Conservation (phyloP, 176 grass and related monocot genomes). For the Dendrocalamus sinicus region DNA sequence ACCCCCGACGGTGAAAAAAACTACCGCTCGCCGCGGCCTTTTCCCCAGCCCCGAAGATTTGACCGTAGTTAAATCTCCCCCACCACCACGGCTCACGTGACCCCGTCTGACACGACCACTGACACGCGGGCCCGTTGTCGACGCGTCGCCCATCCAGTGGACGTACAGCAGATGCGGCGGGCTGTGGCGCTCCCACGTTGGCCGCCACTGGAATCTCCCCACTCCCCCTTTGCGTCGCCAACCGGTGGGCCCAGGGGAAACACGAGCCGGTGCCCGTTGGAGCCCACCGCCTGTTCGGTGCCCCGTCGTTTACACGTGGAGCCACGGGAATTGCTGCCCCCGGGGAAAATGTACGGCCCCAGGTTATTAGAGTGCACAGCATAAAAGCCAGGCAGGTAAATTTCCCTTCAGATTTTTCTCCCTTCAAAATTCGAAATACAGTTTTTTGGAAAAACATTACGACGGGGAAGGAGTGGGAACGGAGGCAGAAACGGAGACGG, state of each 20-base stretch:
- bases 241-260: not conserved
- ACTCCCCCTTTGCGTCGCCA: not conserved
- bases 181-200: constrained; percentile 20
- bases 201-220: constrained; percentile 30
- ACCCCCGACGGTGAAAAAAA: not conserved
- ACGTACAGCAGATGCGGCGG: not conserved
- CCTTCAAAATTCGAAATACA: too few relatives aligned
- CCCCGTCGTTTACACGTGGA: constrained; percentile 30
- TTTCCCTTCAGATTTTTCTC: not conserved
- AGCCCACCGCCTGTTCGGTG: not conserved
- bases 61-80: not conserved
- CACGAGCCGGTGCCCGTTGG: not conserved
- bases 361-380: constrained; percentile 20
- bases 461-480: not conserved
- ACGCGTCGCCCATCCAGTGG: constrained; percentile 25
- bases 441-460: not conserved
- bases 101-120: not conserved
- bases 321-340: constrained; percentile 24
- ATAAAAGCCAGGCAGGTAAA: not conserved
- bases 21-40: not conserved
- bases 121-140: not conserved
- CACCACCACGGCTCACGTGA: constrained; percentile 20
- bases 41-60: constrained; percentile 33
- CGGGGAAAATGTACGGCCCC: constrained; percentile 9
- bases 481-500: not conserved